Evolutionary conservation across 192 early-diverging fungal genomes (phyloP).

Genomic region (Gigaspora rosea): DNA sequence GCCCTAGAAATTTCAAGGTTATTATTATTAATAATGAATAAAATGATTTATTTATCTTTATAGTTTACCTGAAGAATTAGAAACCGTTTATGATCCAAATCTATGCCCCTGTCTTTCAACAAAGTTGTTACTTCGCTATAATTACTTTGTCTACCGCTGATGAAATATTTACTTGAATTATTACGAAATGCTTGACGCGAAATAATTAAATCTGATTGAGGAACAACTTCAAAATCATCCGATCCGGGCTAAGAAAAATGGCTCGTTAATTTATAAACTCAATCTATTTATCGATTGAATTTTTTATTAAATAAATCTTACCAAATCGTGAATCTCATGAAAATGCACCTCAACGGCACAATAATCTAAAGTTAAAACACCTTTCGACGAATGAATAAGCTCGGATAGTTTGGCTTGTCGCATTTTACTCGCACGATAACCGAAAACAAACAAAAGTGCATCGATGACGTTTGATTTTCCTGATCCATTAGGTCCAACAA

Average conservation of each 20-base stretch:
- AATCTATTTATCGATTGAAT: background rate
- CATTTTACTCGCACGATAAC: constrained; percentile 96
- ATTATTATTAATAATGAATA: background rate
- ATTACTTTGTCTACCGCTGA: constrained; percentile 66
- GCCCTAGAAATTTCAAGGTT: constrained; percentile 56
- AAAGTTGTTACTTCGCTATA: constrained; percentile 85
- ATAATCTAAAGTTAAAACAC: constrained; percentile 64
- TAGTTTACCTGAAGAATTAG: constrained; percentile 79
- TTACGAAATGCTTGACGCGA: constrained; percentile 69
- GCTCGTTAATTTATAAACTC: background rate
- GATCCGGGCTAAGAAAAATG: constrained; percentile 54
- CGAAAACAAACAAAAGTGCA: constrained; percentile 97
- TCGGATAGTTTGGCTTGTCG: constrained; percentile 93
- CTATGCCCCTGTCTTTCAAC: constrained; percentile 83
- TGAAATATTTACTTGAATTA: constrained; percentile 75
- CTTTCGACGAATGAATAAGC: constrained; percentile 91
- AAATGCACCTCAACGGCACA: constrained; percentile 96
- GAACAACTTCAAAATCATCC: constrained; percentile 60
- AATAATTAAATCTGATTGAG: constrained; percentile 73
- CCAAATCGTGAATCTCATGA: constrained; percentile 83
- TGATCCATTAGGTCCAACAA: constrained; percentile 97
- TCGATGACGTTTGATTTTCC: constrained; percentile 99
- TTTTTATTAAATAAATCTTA: constrained; percentile 30
- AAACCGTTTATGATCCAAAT: constrained; percentile 98
- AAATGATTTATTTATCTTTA: too few species aligned